phyloP scores from a whole-genome alignment of 176 grass and related monocot species.

The Hsuehochloa calcarea region DNA sequence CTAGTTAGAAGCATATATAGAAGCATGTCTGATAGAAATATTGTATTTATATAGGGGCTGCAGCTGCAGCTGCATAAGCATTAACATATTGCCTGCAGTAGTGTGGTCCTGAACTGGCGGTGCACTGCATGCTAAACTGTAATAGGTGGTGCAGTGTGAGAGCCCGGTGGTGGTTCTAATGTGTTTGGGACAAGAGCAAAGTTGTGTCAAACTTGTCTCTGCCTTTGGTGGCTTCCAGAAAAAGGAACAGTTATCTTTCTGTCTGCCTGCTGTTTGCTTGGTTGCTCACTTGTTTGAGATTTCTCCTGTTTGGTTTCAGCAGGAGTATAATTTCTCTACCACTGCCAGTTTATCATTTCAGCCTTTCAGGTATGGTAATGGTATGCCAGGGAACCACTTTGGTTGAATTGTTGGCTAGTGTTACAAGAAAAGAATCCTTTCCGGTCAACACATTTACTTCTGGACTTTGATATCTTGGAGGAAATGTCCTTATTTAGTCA shows the following conservation, averaged over 20 bases:
- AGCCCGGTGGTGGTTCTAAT: slow-evolving; percentile 3
- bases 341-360: slow-evolving; percentile 14
- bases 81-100: slow-evolving; percentile 29
- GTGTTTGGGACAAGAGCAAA: slow-evolving; percentile 17
- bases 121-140: slow-evolving; percentile 1
- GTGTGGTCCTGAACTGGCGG: neutral
- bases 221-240: slow-evolving; percentile 27
- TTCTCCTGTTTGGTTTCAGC: slow-evolving; percentile 28
- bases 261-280: slow-evolving; percentile 4
- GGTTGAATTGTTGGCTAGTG: slow-evolving; percentile 8
- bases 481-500: neutral
- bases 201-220: slow-evolving; percentile 30
- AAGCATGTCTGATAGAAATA: slow-evolving; percentile 35
- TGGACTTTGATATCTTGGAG: neutral
- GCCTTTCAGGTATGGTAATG: slow-evolving; percentile 13
- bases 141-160: slow-evolving; percentile 26
- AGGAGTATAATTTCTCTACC: neutral
- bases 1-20: slow-evolving; percentile 8
- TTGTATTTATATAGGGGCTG: neutral
- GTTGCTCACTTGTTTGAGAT: slow-evolving; percentile 3
- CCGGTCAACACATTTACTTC: neutral
- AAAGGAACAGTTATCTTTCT: slow-evolving; percentile 13
- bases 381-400: slow-evolving; percentile 2
- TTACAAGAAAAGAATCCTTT: slow-evolving; percentile 4
- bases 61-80: slow-evolving; percentile 11